Conservation (phyloP, 495 filamentous ascomycete genomes). For the Xanthoparmelia taractica region DNA sequence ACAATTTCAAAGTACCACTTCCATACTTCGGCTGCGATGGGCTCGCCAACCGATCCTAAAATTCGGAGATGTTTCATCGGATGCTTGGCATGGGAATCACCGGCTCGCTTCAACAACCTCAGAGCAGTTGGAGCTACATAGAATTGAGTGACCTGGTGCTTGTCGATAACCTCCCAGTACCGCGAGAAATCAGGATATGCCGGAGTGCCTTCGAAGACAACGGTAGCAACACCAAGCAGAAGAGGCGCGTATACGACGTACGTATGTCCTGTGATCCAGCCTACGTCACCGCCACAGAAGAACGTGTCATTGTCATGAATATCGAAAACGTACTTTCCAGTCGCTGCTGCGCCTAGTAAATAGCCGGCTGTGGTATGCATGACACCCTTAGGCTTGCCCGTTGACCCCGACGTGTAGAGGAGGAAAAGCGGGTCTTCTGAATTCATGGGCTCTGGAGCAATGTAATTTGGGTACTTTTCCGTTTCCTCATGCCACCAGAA, state of each 20-base stretch:
- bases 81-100: constrained; percentile 80
- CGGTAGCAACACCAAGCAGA: constrained; percentile 82
- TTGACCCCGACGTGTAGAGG: constrained; percentile 96
- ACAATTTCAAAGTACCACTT: constrained; percentile 99
- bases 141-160: constrained; percentile 94
- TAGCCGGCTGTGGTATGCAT: constrained; percentile 98
- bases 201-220: constrained; percentile 98
- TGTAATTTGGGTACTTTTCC: constrained; percentile 87
- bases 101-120: constrained; percentile 87
- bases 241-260: constrained; percentile 97
- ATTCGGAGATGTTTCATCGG: constrained; percentile 85
- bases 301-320: constrained; percentile 88
- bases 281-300: constrained; percentile 97
- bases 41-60: constrained; percentile 94
- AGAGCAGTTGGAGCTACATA: constrained; percentile 96
- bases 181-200: constrained; percentile 96
- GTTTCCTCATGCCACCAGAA: constrained; percentile 98
- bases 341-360: constrained; percentile 82
- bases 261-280: constrained; percentile 99
- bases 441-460: constrained; percentile 76
- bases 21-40: constrained; percentile 97
- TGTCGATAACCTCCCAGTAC: constrained; percentile 97
- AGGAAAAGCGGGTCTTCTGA: constrained; percentile 96
- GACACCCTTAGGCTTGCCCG: constrained; percentile 97
- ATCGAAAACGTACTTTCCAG: constrained; percentile 98